phyloP scores from a whole-genome alignment of 1,139 yeast genomes.

The Pichia terricola region DNA sequence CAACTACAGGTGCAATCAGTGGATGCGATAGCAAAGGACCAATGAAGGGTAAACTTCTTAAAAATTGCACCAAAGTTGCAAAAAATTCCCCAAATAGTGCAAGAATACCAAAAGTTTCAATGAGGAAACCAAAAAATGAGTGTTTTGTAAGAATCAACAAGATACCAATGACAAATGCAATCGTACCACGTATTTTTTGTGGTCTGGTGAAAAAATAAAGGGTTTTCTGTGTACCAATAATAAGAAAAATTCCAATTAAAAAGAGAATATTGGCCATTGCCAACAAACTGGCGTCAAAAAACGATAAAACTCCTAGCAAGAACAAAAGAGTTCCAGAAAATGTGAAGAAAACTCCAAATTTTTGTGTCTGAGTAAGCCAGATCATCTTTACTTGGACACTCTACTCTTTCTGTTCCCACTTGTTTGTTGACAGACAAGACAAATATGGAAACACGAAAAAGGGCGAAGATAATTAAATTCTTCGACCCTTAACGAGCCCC shows the following conservation, averaged over 20 bases:
- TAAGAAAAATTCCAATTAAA: constrained; percentile 69
- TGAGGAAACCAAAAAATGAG: constrained; percentile 74
- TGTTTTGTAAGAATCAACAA: constrained; percentile 62
- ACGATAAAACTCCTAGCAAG: constrained; percentile 70
- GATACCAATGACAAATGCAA: constrained; percentile 71
- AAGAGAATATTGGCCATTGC: constrained; percentile 85
- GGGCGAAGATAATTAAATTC: no score
- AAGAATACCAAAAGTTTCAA: constrained; percentile 81
- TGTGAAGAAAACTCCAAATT: constrained; percentile 89
- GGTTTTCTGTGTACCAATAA: constrained; percentile 85
- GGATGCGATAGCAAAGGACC: constrained; percentile 86
- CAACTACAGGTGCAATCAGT: constrained; percentile 66
- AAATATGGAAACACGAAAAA: no score
- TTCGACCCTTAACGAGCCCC: neutral
- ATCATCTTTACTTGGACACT: constrained; percentile 32
- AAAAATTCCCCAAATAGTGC: constrained; percentile 56
- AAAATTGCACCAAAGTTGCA: constrained; percentile 81
- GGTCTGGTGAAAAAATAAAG: constrained; percentile 79
- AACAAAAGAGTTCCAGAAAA: constrained; percentile 76
- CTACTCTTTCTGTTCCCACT: neutral
- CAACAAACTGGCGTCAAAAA: constrained; percentile 81
- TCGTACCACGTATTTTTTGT: constrained; percentile 73
- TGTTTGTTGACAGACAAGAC: no score
- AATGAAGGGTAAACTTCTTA: constrained; percentile 78
- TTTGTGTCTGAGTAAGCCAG: constrained; percentile 75